Percentiles rank a stretch among this genome's conserved stretches.
Conservation (phyloP, 228 moss, liverwort and hornwort species). For the Sphagnum magellanicum region DNA sequence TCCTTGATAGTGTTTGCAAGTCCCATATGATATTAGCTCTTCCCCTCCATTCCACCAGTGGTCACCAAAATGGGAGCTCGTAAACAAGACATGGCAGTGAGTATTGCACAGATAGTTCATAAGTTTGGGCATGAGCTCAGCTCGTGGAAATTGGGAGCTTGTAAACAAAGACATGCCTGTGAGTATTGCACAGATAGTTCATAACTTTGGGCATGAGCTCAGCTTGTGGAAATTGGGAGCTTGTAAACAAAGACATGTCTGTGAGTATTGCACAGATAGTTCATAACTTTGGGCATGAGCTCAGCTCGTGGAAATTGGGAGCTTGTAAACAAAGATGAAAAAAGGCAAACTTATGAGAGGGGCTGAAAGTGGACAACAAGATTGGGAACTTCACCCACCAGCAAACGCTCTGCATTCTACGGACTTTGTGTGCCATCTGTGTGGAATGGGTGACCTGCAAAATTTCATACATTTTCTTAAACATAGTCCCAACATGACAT, state of each 20-base stretch:
- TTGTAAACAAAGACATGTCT: slow-evolving; percentile 5
- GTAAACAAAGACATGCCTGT: too few relatives aligned
- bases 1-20: slow-evolving; percentile 47
- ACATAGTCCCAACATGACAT: too few relatives aligned
- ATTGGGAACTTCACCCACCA: slow-evolving; percentile 53
- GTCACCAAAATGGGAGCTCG: slow-evolving; percentile 57
- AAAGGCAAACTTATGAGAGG: slow-evolving; percentile 9
- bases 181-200: neutral
- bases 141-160: slow-evolving; percentile 33
- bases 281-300: neutral
- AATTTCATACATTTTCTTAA: neutral
- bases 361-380: slow-evolving; percentile 79
- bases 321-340: too few relatives aligned
- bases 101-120: neutral
- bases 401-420: slow-evolving; percentile 75
- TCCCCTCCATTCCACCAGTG: slow-evolving; percentile 85
- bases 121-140: neutral
- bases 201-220: neutral
- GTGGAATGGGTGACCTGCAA: slow-evolving; percentile 87
- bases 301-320: slow-evolving; percentile 22
- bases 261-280: neutral
- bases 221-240: slow-evolving; percentile 24
- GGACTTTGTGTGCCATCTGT: slow-evolving; percentile 60
- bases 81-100: neutral
- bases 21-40: slow-evolving; percentile 90